These are phyloP conservation scores for Raffaelea arxii DNA, from an alignment of 2,329 filamentous ascomycete species.

Conservation along the genomic window DNA sequence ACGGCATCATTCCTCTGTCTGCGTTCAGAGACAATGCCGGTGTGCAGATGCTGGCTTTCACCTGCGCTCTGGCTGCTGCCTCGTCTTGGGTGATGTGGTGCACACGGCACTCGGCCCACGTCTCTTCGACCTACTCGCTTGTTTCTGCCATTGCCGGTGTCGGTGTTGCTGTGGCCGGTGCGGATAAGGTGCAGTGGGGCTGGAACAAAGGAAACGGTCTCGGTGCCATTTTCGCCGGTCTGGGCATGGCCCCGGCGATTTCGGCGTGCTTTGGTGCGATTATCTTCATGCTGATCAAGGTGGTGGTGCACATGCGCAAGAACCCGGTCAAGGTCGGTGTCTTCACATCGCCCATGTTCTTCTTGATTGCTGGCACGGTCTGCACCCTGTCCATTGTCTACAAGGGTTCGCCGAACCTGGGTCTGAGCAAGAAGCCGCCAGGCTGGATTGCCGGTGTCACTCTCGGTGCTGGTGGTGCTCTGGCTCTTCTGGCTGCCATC, in stretches of 20 bases:
- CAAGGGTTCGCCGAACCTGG: slow-evolving; percentile 65
- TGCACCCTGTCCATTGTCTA: slow-evolving; percentile 72
- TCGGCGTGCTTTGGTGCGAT: slow-evolving; percentile 53
- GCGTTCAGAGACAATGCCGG: slow-evolving; percentile 52
- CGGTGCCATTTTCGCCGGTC: slow-evolving; percentile 61
- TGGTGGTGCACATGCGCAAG: slow-evolving; percentile 59
- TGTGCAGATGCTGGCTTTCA: slow-evolving; percentile 60
- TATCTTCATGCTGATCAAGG: slow-evolving; percentile 66
- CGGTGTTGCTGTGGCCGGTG: slow-evolving; percentile 57
- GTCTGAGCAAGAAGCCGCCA: slow-evolving; percentile 53
- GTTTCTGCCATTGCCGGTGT: slow-evolving; percentile 61
- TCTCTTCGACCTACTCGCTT: slow-evolving; percentile 64
- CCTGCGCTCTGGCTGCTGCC: slow-evolving; percentile 53
- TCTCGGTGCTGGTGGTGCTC: slow-evolving; percentile 51
- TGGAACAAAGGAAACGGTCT: slow-evolving; percentile 61
- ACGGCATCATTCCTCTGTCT: slow-evolving; percentile 55
- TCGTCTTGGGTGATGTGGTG: slow-evolving; percentile 75
- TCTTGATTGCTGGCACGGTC: slow-evolving; percentile 64
- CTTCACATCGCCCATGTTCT: slow-evolving; percentile 65
- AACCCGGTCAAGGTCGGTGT: slow-evolving; percentile 66
- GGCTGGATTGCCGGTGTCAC: slow-evolving; percentile 61
- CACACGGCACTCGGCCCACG: slow-evolving; percentile 61
- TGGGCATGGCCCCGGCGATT: slow-evolving; percentile 61
- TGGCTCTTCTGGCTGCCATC: slow-evolving; percentile 48
- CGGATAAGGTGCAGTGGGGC: slow-evolving; percentile 54